Evolutionary conservation across 192 early-diverging fungal species (phyloP).

Genomic region (Diversispora epigaea): DNA sequence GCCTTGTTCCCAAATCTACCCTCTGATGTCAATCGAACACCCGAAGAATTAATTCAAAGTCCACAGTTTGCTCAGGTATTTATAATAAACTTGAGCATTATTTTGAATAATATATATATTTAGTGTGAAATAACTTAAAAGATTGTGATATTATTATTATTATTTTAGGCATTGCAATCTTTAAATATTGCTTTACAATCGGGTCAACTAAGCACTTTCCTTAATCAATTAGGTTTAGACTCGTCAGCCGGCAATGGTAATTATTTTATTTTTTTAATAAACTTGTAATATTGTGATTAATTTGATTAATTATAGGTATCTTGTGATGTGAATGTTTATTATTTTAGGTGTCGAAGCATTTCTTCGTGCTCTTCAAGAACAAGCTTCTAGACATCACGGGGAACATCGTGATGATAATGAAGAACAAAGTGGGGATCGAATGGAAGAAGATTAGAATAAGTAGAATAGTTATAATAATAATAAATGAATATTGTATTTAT

Average conservation of each 20-base stretch:
- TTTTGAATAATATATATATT: background rate
- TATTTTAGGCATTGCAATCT: slow-evolving; percentile 46
- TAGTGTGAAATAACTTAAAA: background rate
- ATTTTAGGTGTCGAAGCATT: slow-evolving; percentile 48
- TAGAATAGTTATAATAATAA: too few species aligned
- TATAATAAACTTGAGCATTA: background rate
- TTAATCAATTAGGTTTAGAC: slow-evolving; percentile 52
- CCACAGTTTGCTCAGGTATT: slow-evolving; percentile 46
- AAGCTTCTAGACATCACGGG: slow-evolving; percentile 31
- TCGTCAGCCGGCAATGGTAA: slow-evolving; percentile 49
- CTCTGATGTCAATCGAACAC: slow-evolving; percentile 42
- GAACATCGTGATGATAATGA: slow-evolving; percentile 12
- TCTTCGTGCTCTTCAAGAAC: slow-evolving; percentile 43
- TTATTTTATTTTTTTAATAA: background rate
- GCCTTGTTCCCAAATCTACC: slow-evolving; percentile 52
- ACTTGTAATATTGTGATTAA: background rate
- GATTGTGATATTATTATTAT: background rate
- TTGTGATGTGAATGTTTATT: background rate
- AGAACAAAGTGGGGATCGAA: slow-evolving; percentile 26
- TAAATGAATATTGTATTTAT: too few species aligned
- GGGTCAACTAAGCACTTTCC: slow-evolving; percentile 52
- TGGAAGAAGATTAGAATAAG: slow-evolving; percentile 27
- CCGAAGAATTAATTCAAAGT: slow-evolving; percentile 48
- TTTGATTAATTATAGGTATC: background rate
- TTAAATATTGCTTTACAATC: slow-evolving; percentile 51